Evolutionary conservation across 75 land plant species (phyloP).

Genomic region (Adiantum capillusveneris): DNA sequence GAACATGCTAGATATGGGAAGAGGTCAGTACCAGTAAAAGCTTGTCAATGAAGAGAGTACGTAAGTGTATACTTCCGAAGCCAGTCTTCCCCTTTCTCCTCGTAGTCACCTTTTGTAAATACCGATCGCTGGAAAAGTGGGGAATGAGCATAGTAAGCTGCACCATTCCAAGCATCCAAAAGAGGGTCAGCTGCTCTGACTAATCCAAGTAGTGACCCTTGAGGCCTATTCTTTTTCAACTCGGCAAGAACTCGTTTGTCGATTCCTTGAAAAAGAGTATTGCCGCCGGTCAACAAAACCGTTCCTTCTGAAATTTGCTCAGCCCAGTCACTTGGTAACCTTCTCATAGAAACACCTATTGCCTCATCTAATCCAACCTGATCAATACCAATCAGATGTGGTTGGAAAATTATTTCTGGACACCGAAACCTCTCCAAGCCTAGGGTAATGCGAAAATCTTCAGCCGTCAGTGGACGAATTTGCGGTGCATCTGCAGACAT

Average conservation of each 20-base stretch:
- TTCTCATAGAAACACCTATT: constrained; percentile 55
- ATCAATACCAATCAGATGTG: constrained; percentile 68
- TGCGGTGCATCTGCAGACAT: constrained; percentile 29
- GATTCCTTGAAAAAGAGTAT: constrained; percentile 64
- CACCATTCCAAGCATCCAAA: constrained; percentile 95
- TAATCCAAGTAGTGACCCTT: constrained; percentile 55
- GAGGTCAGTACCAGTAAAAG: too few relatives aligned
- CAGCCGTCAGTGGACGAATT: constrained; percentile 61
- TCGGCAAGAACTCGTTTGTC: constrained; percentile 66
- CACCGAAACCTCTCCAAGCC: constrained; percentile 91
- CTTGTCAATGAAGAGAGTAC: constrained; percentile 15
- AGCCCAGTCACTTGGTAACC: constrained; percentile 34
- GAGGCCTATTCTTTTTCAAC: constrained; percentile 55
- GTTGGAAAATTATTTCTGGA: constrained; percentile 81
- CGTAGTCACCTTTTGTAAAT: constrained; percentile 61
- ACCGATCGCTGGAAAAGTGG: constrained; percentile 39
- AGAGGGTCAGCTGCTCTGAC: constrained; percentile 65
- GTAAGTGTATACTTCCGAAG: constrained; percentile 52
- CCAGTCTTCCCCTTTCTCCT: constrained; percentile 90
- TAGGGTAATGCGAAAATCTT: constrained; percentile 73
- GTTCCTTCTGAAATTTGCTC: constrained; percentile 48
- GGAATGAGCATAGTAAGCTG: constrained; percentile 60
- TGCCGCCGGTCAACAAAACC: constrained; percentile 78
- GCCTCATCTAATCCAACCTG: constrained; percentile 88
- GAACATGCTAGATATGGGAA: too few relatives aligned